These are phyloP conservation scores for Sporisorium iseilematis-ciliati DNA, from an alignment of 1,284 basidiomycete genomes.

Conservation along the genomic window DNA sequence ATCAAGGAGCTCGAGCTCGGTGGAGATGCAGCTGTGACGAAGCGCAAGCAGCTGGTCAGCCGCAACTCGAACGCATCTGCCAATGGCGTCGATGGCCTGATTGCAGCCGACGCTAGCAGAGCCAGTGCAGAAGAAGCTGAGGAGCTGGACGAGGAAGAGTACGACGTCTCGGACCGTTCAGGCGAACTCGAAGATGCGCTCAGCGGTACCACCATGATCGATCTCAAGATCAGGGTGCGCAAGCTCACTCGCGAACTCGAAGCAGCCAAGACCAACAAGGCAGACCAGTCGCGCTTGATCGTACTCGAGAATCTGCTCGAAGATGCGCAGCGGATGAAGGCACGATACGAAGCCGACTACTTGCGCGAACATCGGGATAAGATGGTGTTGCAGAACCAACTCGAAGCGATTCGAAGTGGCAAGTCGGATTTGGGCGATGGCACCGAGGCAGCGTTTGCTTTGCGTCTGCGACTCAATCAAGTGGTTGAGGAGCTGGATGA, in stretches of 20 bases:
- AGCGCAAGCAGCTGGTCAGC: conserved; percentile 65
- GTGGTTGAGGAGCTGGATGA: conserved; percentile 83
- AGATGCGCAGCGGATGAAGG: conserved; percentile 89
- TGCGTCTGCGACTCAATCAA: conserved; percentile 88
- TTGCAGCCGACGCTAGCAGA: conserved; percentile 43
- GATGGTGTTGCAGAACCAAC: conserved; percentile 81
- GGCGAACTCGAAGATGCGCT: conserved; percentile 88
- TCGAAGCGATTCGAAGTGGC: conserved; percentile 89
- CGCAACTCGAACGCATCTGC: conserved; percentile 44
- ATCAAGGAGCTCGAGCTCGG: conserved; percentile 85
- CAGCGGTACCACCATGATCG: conserved; percentile 85
- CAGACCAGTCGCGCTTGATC: conserved; percentile 79
- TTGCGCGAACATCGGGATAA: conserved; percentile 85
- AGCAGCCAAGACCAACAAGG: conserved; percentile 79
- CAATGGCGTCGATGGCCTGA: conserved; percentile 56
- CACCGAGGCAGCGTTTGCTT: conserved; percentile 85
- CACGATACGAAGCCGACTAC: conserved; percentile 89
- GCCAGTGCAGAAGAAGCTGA: conserved; percentile 25
- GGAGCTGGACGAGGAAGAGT: conserved; percentile 32
- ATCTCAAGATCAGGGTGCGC: conserved; percentile 83
- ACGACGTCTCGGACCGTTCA: conserved; percentile 74
- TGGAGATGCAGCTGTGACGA: conserved; percentile 69
- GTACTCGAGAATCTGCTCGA: conserved; percentile 90
- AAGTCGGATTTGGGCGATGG: conserved; percentile 82
- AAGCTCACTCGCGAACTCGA: conserved; percentile 86